Evolutionary conservation across 352 stramenopile species (phyloP), one percentile per base, ranked within the genome.

Genomic region (Phytophthora pistaciae): DNA sequence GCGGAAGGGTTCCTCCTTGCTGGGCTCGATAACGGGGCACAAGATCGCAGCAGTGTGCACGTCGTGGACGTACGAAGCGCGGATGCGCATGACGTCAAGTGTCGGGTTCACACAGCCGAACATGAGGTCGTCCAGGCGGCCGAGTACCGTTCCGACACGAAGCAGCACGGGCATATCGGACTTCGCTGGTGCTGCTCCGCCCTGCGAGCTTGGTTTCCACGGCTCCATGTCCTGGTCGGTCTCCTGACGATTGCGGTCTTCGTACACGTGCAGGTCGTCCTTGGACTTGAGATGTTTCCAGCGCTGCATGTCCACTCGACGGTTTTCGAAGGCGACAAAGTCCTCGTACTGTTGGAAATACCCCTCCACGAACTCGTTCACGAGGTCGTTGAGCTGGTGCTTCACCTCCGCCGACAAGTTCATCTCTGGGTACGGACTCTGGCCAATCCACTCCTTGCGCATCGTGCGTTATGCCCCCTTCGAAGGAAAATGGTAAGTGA

Each of bases 231-330:
- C 21, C 7, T n/a, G 21, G 18, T 29, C 48, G 48, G 20, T 55
- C 16, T 25, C n/a, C 11, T 33, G 18, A 9, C 8, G 18, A 29
- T 18, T 56, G 11, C 70, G 74, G 36, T 87, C 73, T 11, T 63
- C 75, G 56, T 79, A 90, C 8, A 90, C 64, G 60, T 83, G 72
- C 14, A 90, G 50, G n/a, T 79, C 64, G 18, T 81, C 77, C 33
- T 77, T 80, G 18, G 77, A 79, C 33, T 79, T 78, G 60, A 79
- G 63, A 14, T 77, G 62, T 52, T 84, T 79, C 79, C 79, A 90
- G 8, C 69, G 72, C 1, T 64, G 68, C 0, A 64, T 57, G 60
- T 90, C 73, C n/a, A 87, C 71, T 4, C 66, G 61, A 23, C 71
- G 67, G 9, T 73, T 57, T 2, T 79, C 70, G 2, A 56, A 38